phyloP scores from a whole-genome alignment of 2,329 filamentous ascomycete species.

The Aspergillus neotritici region DNA sequence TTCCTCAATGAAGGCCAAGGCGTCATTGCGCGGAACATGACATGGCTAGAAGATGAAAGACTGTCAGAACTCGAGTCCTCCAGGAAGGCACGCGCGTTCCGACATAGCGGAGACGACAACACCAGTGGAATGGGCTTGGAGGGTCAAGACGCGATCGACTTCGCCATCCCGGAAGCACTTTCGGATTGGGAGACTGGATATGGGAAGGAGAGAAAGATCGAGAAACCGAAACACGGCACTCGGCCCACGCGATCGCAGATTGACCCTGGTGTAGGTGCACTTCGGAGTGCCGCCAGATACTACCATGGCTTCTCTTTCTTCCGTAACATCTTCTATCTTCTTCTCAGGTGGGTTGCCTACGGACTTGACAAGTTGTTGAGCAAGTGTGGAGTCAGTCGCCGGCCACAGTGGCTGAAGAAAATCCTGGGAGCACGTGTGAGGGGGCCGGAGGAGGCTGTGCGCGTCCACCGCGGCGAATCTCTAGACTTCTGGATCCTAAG shows the following conservation, averaged over 20 bases:
- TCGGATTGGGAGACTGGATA: conserved; percentile 44
- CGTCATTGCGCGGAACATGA: conserved; percentile 67
- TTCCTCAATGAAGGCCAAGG: conserved; percentile 84
- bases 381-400: conserved; percentile 55
- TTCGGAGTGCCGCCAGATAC: conserved; percentile 71
- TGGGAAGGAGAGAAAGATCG: conserved; percentile 40
- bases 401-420: conserved; percentile 58
- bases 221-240: conserved; percentile 32
- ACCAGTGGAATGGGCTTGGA: conserved; percentile 23
- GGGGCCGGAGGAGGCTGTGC: conserved; percentile 10
- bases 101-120: conserved; percentile 13
- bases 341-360: conserved; percentile 55
- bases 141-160: conserved; percentile 28
- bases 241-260: conserved; percentile 34
- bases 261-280: conserved; percentile 61
- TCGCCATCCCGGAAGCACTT: conserved; percentile 29
- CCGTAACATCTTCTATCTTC: conserved; percentile 63
- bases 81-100: conserved; percentile 24
- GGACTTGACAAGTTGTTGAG: conserved; percentile 51
- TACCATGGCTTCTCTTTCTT: conserved; percentile 70
- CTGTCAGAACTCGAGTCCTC: conserved; percentile 65
- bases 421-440: conserved; percentile 28
- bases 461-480: conserved; percentile 18
- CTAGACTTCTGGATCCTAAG: conserved; percentile 52
- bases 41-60: conserved; percentile 88